Evolutionary conservation across 805 yeast species (phyloP), one percentile per base, ranked within the genome.

Genomic region (Hanseniaspora clermontiae): DNA sequence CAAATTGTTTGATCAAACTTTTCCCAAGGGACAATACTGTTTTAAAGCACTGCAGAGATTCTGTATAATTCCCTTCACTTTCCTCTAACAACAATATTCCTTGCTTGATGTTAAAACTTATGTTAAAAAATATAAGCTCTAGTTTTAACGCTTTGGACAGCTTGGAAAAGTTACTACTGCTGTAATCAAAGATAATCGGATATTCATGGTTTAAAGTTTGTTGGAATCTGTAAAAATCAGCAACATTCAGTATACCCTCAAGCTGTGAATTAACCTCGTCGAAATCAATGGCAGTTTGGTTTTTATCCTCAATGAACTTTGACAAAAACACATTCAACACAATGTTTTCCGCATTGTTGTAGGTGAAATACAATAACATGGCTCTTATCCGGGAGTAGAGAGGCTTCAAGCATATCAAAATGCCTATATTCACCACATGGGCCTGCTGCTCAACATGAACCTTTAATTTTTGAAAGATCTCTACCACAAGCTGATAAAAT

Each of bases 11-110:
- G 43, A 82, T 57, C 9, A 83, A 65, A 0, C 86, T 79, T 57
- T 77, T 75, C 9, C 79, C 64, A 6, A 83, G 65, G 59, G 80
- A 77, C 2, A 81, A 67, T 1, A 81, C 71, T 11, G 74, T 69
- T 57, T 77, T 81, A 14, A 73, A 65, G 46, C 78, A 77, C 3
- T 64, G 59, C 4, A 72, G 62, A 7, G 71, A 58, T 3, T 58
- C 63, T 1, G 59, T 43, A 27, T 66, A 43, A 37, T 64, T 58
- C 14, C 61, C 51, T n/a, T 53, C 47, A 7, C 19, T 37, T 8
- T 31, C 10, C 32, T 53, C 37, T n/a, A 43, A 31, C n/a, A 46
- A n/a, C 15, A 53, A 17, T 5, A 14, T 10, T 5, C 57, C 57
- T 39, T 45, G 45, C 46, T 53, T 53, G 17, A 53, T 29, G 5